Percentiles rank a stretch among this genome's conserved stretches.
phyloP scores from a whole-genome alignment of 495 filamentous ascomycete genomes.

The Neurospora cerealis region DNA sequence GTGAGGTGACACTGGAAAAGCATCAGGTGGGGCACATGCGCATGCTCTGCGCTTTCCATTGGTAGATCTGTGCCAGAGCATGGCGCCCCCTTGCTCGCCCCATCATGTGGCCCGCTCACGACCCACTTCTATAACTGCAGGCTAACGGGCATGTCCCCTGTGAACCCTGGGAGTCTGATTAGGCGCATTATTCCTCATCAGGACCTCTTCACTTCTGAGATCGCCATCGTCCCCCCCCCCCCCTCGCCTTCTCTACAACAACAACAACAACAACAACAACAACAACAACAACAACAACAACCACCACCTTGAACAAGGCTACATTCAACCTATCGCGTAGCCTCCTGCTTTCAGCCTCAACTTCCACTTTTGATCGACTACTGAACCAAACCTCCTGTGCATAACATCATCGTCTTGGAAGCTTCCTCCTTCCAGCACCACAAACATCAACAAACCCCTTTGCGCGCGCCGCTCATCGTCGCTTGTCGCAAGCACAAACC shows the following conservation, averaged over 20 bases:
- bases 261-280: neutral
- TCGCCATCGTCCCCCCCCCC: constrained; percentile 6
- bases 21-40: neutral
- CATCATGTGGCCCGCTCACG: constrained; percentile 24
- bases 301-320: neutral
- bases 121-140: constrained; percentile 1
- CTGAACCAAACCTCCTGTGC: neutral
- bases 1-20: neutral
- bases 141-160: constrained; percentile 11
- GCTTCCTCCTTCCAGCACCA: neutral
- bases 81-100: constrained; percentile 5
- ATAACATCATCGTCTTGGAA: neutral
- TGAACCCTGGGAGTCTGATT: constrained; percentile 19
- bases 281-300: neutral
- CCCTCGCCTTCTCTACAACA: neutral
- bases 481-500: neutral
- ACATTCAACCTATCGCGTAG: neutral
- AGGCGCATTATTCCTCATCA: constrained; percentile 24
- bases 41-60: neutral
- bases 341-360: neutral
- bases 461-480: neutral
- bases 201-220: constrained; percentile 1
- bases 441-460: neutral
- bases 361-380: neutral
- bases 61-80: neutral